These are phyloP conservation scores for Candida berthetii DNA, from an alignment of 805 yeast species.

Conservation along the genomic window DNA sequence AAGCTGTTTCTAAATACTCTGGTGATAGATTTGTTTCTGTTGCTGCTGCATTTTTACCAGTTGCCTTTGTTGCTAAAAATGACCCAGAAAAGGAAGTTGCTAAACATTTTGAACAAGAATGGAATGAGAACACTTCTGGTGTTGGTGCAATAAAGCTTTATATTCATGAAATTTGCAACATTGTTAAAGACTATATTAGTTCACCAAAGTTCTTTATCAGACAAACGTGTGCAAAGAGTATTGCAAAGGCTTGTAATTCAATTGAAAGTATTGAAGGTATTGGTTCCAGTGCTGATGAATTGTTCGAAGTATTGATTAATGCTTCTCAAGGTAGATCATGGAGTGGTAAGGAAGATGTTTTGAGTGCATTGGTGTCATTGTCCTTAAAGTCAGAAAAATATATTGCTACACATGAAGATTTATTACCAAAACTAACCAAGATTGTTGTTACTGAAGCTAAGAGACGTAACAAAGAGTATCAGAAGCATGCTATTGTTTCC, in stretches of 20 bases:
- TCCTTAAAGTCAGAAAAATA: constrained; percentile 37
- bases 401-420: constrained; percentile 22
- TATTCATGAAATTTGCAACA: constrained; percentile 54
- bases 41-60: constrained; percentile 63
- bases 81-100: constrained; percentile 46
- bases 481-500: constrained; percentile 43
- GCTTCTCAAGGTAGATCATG: constrained; percentile 77
- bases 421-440: constrained; percentile 32
- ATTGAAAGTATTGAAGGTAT: constrained; percentile 26
- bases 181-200: constrained; percentile 42
- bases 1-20: constrained; percentile 62
- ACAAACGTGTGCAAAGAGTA: constrained; percentile 62
- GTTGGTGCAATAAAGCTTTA: constrained; percentile 64
- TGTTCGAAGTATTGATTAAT: constrained; percentile 49
- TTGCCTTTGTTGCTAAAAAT: constrained; percentile 72
- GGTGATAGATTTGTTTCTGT: constrained; percentile 59
- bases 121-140: constrained; percentile 81
- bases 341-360: constrained; percentile 77
- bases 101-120: constrained; percentile 49
- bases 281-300: constrained; percentile 18
- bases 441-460: constrained; percentile 54
- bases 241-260: constrained; percentile 50
- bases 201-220: constrained; percentile 61
- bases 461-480: constrained; percentile 62
- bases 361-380: constrained; percentile 63